Percentiles rank a stretch among this genome's conserved stretches.
Evolutionary conservation across 1,284 basidiomycete species (phyloP).

Genomic region (Marasmius oreades): DNA sequence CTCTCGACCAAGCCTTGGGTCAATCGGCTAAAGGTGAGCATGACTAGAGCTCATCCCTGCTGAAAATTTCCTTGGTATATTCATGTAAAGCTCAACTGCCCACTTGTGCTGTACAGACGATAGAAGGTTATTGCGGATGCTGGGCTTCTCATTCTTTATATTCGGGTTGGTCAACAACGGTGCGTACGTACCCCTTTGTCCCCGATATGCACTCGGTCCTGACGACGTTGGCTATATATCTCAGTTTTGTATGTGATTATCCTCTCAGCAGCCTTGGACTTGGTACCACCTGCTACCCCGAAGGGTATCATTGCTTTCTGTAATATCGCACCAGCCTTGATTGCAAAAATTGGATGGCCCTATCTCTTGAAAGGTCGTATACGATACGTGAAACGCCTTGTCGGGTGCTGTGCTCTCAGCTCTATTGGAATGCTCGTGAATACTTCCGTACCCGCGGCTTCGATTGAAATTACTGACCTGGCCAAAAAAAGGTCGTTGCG

Average conservation of each 20-base stretch:
- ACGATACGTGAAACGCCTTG: constrained; percentile 71
- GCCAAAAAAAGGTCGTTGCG: constrained; percentile 70
- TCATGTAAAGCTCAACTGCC: not conserved
- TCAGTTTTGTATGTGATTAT: constrained; percentile 93
- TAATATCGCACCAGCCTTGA: constrained; percentile 80
- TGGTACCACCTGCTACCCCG: constrained; percentile 87
- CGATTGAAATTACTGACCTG: not conserved
- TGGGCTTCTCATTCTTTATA: constrained; percentile 55
- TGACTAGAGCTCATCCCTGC: not conserved
- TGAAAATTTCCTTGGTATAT: not conserved
- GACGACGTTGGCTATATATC: not conserved
- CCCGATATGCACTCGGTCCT: not conserved
- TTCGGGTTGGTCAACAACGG: constrained; percentile 63
- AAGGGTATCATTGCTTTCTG: constrained; percentile 93
- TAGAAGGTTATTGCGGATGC: constrained; percentile 27
- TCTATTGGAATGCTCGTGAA: constrained; percentile 79
- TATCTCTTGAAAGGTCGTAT: constrained; percentile 83
- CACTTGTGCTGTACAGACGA: constrained; percentile 6
- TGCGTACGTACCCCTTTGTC: constrained; percentile 19
- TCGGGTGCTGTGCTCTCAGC: constrained; percentile 73
- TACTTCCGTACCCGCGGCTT: constrained; percentile 4
- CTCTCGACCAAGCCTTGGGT: constrained; percentile 2
- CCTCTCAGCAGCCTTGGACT: constrained; percentile 90
- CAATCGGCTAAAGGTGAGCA: constrained; percentile 13
- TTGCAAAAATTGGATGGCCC: constrained; percentile 92